These are phyloP conservation scores for Aspergillus chevalieri DNA, from an alignment of 2,329 filamentous ascomycete species.

Conservation along the genomic window DNA sequence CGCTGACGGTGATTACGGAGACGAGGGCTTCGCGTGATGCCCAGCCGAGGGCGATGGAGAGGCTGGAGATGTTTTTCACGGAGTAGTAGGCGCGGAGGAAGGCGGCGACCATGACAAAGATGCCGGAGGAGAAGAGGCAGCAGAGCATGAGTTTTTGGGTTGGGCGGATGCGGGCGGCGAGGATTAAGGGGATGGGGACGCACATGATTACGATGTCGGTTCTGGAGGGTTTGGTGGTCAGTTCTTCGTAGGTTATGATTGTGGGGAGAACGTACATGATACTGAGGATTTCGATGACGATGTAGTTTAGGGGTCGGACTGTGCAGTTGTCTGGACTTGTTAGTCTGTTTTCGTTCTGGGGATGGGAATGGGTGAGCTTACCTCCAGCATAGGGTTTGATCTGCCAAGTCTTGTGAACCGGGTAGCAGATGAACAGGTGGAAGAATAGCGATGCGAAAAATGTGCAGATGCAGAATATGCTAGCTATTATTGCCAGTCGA, in stretches of 20 bases:
- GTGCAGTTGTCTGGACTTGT: constrained; percentile 10
- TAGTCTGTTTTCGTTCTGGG: background rate
- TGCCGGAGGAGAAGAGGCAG: constrained; percentile 12
- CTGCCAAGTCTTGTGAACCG: constrained; percentile 12
- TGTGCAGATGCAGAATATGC: constrained; percentile 2
- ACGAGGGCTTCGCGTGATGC: constrained; percentile 13
- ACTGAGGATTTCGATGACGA: constrained; percentile 12
- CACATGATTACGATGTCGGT: constrained; percentile 14
- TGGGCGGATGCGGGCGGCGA: constrained; percentile 9
- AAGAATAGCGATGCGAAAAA: constrained; percentile 10
- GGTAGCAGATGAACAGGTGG: constrained; percentile 10
- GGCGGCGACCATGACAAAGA: constrained; percentile 16
- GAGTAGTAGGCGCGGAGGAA: constrained; percentile 16
- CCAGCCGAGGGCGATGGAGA: constrained; percentile 13
- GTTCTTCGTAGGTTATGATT: background rate
- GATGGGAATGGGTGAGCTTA: background rate
- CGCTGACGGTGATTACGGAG: constrained; percentile 11
- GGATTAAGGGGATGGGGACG: constrained; percentile 16
- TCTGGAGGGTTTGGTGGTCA: constrained; percentile 1
- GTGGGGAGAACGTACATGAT: constrained; percentile 8
- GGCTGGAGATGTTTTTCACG: constrained; percentile 10
- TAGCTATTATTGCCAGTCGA: constrained; percentile 6
- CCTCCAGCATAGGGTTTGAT: constrained; percentile 15
- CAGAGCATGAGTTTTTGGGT: constrained; percentile 13
- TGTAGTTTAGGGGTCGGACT: constrained; percentile 10